These are phyloP conservation scores for Colletotrichum plurivorum DNA, from an alignment of 2,329 filamentous ascomycete genomes.

Conservation along the genomic window DNA sequence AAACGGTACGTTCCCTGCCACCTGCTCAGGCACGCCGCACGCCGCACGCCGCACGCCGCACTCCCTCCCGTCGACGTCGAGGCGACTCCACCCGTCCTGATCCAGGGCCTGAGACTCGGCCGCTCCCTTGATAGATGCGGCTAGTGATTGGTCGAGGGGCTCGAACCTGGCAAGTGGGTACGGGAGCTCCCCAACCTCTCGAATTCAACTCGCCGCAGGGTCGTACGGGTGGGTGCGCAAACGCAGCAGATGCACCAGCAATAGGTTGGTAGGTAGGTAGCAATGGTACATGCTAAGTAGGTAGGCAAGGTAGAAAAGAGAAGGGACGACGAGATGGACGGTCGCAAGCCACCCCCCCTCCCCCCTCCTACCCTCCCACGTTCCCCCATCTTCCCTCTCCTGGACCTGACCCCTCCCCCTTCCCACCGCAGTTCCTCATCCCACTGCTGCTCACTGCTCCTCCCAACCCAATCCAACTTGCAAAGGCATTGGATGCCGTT, in stretches of 20 bases:
- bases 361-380: too few relatives aligned
- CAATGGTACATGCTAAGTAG: too few relatives aligned
- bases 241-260: slow-evolving; percentile 16
- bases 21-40: not conserved
- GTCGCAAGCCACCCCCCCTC: slow-evolving; percentile 2
- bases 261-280: too few relatives aligned
- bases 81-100: slow-evolving; percentile 16
- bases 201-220: slow-evolving; percentile 44
- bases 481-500: slow-evolving; percentile 30
- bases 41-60: not conserved
- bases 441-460: not conserved
- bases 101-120: slow-evolving; percentile 28
- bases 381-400: not conserved
- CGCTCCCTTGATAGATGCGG: slow-evolving; percentile 13
- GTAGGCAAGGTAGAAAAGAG: slow-evolving; percentile 20
- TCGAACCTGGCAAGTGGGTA: slow-evolving; percentile 38
- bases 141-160: slow-evolving; percentile 25
- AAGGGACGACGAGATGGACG: slow-evolving; percentile 4
- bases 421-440: slow-evolving; percentile 4
- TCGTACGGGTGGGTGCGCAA: slow-evolving; percentile 30
- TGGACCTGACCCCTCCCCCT: not conserved
- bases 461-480: not conserved
- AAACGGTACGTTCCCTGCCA: not conserved
- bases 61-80: not conserved
- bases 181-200: slow-evolving; percentile 51